Percentiles rank a stretch among this genome's conserved stretches.
phyloP scores from a whole-genome alignment of 257 asterid species.

The Capsicum chinense region DNA sequence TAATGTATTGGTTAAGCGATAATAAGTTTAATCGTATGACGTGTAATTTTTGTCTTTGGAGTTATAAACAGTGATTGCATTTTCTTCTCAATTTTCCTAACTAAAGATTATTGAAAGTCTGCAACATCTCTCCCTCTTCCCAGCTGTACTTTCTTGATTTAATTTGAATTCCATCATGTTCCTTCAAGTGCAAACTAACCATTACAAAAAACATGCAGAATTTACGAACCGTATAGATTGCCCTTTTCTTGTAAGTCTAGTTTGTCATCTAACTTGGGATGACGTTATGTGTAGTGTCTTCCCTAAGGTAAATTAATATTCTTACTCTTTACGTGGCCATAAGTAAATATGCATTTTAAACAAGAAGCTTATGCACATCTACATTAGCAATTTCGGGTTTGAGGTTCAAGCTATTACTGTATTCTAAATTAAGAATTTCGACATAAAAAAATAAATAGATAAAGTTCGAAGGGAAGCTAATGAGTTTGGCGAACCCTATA shows the following conservation, averaged over 20 bases:
- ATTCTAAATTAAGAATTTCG: neutral
- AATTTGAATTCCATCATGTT: neutral
- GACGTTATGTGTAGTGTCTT: neutral
- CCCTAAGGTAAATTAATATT: neutral
- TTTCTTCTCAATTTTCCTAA: too few relatives aligned
- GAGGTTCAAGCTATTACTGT: neutral
- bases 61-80: too few relatives aligned
- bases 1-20: too few relatives aligned
- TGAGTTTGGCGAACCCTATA: neutral
- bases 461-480: neutral
- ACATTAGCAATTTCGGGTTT: neutral
- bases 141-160: neutral
- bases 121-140: neutral
- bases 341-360: neutral
- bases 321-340: neutral
- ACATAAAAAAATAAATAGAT: neutral
- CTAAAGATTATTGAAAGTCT: neutral
- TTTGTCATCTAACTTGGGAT: neutral
- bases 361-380: neutral
- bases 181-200: neutral
- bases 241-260: neutral
- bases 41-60: too few relatives aligned
- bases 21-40: too few relatives aligned
- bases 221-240: neutral
- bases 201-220: neutral